These are phyloP conservation scores for Xylaria cubensis DNA, from an alignment of 495 filamentous ascomycete species.

Conservation along the genomic window DNA sequence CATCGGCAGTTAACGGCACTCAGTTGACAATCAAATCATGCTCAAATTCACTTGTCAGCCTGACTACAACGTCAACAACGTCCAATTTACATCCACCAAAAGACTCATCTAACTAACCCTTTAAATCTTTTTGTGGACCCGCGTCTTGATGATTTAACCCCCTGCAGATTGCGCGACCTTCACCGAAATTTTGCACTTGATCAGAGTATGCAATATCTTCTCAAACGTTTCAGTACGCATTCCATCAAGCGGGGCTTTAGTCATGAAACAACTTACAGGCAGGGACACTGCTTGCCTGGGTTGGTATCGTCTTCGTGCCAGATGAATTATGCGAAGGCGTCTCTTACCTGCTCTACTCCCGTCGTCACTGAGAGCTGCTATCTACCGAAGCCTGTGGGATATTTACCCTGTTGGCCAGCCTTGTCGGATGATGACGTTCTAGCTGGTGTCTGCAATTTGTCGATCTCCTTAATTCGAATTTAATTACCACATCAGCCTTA, in stretches of 20 bases:
- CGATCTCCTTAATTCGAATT: constrained; percentile 24
- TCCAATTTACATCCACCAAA: constrained; percentile 15
- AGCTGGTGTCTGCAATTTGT: constrained; percentile 35
- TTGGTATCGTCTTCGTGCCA: background rate
- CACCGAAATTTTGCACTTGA: constrained; percentile 18
- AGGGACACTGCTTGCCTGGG: background rate
- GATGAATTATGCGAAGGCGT: background rate
- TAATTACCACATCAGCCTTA: background rate
- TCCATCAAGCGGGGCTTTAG: background rate
- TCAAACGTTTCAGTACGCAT: background rate
- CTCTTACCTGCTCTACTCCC: background rate
- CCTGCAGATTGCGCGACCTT: constrained; percentile 23
- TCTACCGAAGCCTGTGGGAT: background rate
- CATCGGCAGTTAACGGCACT: constrained; percentile 5
- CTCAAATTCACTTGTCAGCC: background rate
- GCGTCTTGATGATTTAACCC: background rate
- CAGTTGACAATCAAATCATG: background rate
- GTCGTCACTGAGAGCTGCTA: background rate
- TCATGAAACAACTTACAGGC: background rate
- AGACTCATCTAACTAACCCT: constrained; percentile 10
- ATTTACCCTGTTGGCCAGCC: constrained; percentile 28
- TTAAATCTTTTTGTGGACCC: constrained; percentile 1
- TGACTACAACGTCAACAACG: background rate
- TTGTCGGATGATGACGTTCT: constrained; percentile 35
- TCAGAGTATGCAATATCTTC: background rate